These are phyloP conservation scores for Ustilago shanxiensis DNA, from an alignment of 1,284 basidiomycete genomes.

Conservation along the genomic window DNA sequence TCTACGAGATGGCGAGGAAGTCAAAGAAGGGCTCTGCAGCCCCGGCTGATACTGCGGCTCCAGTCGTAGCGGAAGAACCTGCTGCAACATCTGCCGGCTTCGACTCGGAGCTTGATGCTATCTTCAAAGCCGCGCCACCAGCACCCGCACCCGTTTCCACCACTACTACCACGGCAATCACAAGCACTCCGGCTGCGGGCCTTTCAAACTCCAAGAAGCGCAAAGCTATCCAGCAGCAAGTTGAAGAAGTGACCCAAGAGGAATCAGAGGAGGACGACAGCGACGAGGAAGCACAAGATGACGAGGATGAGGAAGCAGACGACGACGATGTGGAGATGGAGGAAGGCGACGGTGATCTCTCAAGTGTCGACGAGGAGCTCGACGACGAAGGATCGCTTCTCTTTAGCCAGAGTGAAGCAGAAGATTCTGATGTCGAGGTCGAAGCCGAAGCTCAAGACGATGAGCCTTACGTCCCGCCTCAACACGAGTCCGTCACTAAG, in stretches of 20 bases:
- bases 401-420: conserved; percentile 34
- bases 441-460: conserved; percentile 29
- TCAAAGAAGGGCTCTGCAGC: conserved; percentile 8
- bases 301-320: conserved; percentile 17
- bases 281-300: conserved; percentile 12
- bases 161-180: not conserved
- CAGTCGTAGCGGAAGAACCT: not conserved
- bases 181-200: conserved; percentile 9
- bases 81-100: conserved; percentile 33
- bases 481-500: conserved; percentile 70
- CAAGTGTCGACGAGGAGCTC: conserved; percentile 33
- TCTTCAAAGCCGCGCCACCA: conserved; percentile 54
- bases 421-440: conserved; percentile 23
- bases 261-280: conserved; percentile 1
- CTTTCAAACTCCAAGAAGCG: conserved; percentile 41
- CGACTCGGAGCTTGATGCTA: conserved; percentile 64
- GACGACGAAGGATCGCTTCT: conserved; percentile 43
- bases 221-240: conserved; percentile 22
- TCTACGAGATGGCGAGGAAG: conserved; percentile 35
- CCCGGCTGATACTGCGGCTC: not conserved
- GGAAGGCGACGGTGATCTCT: conserved; percentile 45
- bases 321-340: conserved; percentile 48
- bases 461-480: conserved; percentile 60
- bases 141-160: conserved; percentile 18
- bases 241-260: conserved; percentile 8